Conservation (phyloP, 2,329 filamentous ascomycete genomes). For the Neonectria neomacrospora region DNA sequence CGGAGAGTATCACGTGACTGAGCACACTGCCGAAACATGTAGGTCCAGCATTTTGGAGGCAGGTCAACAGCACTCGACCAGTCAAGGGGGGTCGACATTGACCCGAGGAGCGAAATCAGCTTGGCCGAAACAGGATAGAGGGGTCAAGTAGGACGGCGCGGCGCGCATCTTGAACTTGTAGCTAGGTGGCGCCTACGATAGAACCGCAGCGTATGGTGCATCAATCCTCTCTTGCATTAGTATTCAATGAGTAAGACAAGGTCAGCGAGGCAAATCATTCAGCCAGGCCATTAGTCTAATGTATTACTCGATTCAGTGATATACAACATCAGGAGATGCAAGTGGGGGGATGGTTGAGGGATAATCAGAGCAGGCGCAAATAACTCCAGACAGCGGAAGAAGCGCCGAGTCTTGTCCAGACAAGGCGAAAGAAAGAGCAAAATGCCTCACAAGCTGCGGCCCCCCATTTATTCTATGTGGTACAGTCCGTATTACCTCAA, state of each 20-base stretch:
- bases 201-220: conserved; percentile 5
- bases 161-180: conserved; percentile 18
- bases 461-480: conserved; percentile 28
- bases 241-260: conserved; percentile 8
- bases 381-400: conserved; percentile 2
- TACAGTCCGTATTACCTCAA: conserved; percentile 35
- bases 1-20: not conserved
- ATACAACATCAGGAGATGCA: conserved; percentile 21
- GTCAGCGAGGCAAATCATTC: conserved; percentile 4
- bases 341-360: conserved; percentile 18
- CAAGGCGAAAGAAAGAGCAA: conserved; percentile 27
- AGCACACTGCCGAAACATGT: conserved; percentile 13
- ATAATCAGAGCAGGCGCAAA: conserved; percentile 20
- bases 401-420: conserved; percentile 26
- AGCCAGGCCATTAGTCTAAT: conserved; percentile 21
- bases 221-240: not conserved
- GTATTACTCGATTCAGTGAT: conserved; percentile 23
- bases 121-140: conserved; percentile 30
- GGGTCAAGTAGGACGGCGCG: conserved; percentile 14
- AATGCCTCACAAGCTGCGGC: conserved; percentile 40
- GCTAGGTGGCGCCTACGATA: conserved; percentile 12
- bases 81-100: conserved; percentile 28
- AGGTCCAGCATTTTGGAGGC: conserved; percentile 6
- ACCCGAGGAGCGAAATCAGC: conserved; percentile 12
- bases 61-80: not conserved